These are phyloP conservation scores for Collybiopsis confluens DNA, from an alignment of 768 basidiomycete genomes.

Conservation along the genomic window DNA sequence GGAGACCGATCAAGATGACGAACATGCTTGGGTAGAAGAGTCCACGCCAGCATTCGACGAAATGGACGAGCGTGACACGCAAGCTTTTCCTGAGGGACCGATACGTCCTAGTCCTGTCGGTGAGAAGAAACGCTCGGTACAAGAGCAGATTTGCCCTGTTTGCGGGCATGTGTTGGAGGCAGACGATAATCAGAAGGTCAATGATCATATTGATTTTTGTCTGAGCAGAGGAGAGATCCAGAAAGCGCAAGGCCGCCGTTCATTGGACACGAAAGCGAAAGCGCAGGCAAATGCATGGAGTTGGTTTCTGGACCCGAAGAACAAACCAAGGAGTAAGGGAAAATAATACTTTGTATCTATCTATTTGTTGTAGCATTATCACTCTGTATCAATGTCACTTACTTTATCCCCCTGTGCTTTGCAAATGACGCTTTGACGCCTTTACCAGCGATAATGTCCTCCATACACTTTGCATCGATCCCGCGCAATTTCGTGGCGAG, in stretches of 20 bases:
- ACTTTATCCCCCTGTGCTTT: conserved; percentile 57
- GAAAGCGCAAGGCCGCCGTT: conserved; percentile 50
- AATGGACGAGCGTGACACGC: conserved; percentile 38
- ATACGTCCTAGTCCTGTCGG: conserved; percentile 5
- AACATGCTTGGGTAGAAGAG: conserved; percentile 22
- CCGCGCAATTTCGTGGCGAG: conserved; percentile 54
- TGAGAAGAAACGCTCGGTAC: conserved; percentile 17
- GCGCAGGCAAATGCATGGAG: conserved; percentile 2
- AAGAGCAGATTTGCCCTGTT: conserved; percentile 63
- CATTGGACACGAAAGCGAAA: conserved; percentile 22
- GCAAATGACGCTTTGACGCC: conserved; percentile 78
- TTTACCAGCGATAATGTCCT: conserved; percentile 71
- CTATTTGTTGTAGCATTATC: neutral
- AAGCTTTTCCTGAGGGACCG: neutral
- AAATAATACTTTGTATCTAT: conserved; percentile 5
- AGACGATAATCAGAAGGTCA: conserved; percentile 71
- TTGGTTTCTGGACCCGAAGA: conserved; percentile 9
- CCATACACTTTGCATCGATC: conserved; percentile 67
- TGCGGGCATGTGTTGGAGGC: conserved; percentile 58
- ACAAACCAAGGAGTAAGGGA: conserved; percentile 9
- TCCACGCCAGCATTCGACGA: conserved; percentile 53
- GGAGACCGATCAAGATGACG: conserved; percentile 9
- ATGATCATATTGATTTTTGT: conserved; percentile 88
- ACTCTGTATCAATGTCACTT: conserved; percentile 5
- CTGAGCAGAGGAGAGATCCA: conserved; percentile 74